phyloP scores from a whole-genome alignment of 306 rosid species.

The Cucumis melo region DNA sequence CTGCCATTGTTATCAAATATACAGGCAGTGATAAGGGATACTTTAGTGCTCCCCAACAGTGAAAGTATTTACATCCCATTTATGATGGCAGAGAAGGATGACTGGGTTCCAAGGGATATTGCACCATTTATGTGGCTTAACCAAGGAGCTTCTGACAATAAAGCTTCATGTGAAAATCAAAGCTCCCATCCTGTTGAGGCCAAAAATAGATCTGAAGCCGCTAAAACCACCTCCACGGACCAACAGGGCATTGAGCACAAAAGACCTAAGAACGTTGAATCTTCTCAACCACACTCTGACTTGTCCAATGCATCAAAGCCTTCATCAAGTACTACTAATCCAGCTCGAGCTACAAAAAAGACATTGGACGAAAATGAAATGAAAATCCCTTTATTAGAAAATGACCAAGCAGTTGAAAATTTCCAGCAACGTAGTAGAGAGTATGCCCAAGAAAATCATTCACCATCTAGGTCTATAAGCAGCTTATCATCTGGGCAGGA shows the following conservation, averaged over 20 bases:
- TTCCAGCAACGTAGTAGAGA: conserved; percentile 16
- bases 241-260: conserved; percentile 18
- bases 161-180: conserved; percentile 17
- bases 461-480: conserved; percentile 16
- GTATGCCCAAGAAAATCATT: conserved; percentile 16
- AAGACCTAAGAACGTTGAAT: conserved; percentile 12
- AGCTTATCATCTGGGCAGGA: conserved; percentile 12
- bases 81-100: conserved; percentile 83
- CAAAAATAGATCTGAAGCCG: conserved; percentile 26
- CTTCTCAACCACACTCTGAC: conserved; percentile 23
- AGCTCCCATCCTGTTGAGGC: conserved; percentile 17
- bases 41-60: conserved; percentile 69
- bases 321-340: conserved; percentile 12
- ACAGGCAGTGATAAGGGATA: conserved; percentile 60
- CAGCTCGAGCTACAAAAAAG: conserved; percentile 12
- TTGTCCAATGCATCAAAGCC: conserved; percentile 18
- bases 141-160: conserved; percentile 44
- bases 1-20: conserved; percentile 15
- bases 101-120: conserved; percentile 60
- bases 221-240: conserved; percentile 20
- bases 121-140: conserved; percentile 77
- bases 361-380: conserved; percentile 30
- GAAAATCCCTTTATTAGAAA: conserved; percentile 35
- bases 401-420: conserved; percentile 19
- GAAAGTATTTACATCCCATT: conserved; percentile 59